phyloP scores from a whole-genome alignment of 2,329 filamentous ascomycete genomes.

The Fusarium incarnatum region DNA sequence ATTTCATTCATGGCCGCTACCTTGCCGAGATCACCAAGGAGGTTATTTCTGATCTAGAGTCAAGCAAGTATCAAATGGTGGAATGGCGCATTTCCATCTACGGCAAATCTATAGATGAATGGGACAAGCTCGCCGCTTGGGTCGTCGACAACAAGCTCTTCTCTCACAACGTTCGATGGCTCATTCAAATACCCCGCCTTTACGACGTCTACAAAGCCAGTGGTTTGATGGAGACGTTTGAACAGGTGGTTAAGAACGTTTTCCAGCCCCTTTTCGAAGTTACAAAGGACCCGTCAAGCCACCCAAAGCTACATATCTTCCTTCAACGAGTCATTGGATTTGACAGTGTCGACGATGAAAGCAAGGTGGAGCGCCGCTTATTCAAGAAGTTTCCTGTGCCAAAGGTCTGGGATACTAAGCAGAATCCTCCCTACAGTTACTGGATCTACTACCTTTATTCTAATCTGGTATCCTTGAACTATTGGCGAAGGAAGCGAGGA shows the following conservation, averaged over 20 bases:
- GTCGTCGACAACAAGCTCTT: conserved; percentile 98
- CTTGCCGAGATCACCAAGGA: conserved; percentile 98
- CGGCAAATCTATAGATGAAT: conserved; percentile 90
- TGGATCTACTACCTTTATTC: conserved; percentile 98
- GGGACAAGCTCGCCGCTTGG: conserved; percentile 98
- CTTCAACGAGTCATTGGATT: conserved; percentile 95
- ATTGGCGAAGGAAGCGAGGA: conserved; percentile 88
- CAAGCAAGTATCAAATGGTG: conserved; percentile 99
- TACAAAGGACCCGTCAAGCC: conserved; percentile 84
- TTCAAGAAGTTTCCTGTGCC: conserved; percentile 96
- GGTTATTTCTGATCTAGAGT: conserved; percentile 95
- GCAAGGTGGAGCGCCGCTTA: conserved; percentile 93
- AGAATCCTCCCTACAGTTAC: conserved; percentile 98
- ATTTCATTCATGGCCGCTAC: conserved; percentile 95
- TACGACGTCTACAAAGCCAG: conserved; percentile 96
- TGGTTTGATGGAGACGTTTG: conserved; percentile 87
- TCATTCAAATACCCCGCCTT: conserved; percentile 93
- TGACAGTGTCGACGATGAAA: conserved; percentile 98
- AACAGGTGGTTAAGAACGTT: conserved; percentile 89
- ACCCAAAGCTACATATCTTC: conserved; percentile 95
- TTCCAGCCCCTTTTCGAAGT: conserved; percentile 96
- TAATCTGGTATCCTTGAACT: conserved; percentile 92
- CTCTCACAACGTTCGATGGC: conserved; percentile 96
- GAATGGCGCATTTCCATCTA: conserved; percentile 99
- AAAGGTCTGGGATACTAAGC: conserved; percentile 86